Evolutionary conservation across 306 rosid species (phyloP).

Genomic region (Carpinus viminea): DNA sequence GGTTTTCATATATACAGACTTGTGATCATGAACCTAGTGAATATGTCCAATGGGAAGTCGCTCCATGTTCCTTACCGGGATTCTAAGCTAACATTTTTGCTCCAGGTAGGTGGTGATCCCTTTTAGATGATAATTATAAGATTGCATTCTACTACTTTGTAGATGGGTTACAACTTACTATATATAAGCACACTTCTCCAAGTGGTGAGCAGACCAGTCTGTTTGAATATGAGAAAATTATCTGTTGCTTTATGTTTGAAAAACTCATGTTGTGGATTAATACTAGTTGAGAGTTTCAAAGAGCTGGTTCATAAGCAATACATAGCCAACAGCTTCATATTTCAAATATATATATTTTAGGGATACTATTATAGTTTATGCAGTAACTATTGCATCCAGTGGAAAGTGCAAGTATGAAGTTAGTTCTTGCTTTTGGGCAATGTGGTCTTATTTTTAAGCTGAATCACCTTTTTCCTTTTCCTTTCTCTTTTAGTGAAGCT

Average conservation of each 20-base stretch:
- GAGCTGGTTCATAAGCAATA: neutral
- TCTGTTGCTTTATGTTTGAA: neutral
- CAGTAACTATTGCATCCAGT: no score
- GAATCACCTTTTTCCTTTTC: neutral
- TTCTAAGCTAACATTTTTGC: constrained; percentile 94
- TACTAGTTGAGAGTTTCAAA: neutral
- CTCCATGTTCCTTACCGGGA: constrained; percentile 97
- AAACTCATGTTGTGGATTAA: neutral
- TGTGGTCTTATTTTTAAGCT: neutral
- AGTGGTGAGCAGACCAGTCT: neutral
- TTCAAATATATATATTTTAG: neutral
- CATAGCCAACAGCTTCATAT: neutral
- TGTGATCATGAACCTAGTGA: constrained; percentile 94
- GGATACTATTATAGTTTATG: no score
- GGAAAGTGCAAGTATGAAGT: neutral
- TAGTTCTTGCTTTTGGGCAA: neutral
- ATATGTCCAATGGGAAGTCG: constrained; percentile 83
- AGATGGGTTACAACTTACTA: neutral
- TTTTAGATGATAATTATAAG: constrained; percentile 14
- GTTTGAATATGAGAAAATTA: neutral
- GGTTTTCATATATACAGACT: constrained; percentile 60
- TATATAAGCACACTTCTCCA: neutral
- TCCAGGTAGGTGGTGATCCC: constrained; percentile 63
- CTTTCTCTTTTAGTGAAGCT: neutral
- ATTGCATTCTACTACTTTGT: neutral